phyloP scores from a whole-genome alignment of 306 rosid genomes.

The Vigna radiata region DNA sequence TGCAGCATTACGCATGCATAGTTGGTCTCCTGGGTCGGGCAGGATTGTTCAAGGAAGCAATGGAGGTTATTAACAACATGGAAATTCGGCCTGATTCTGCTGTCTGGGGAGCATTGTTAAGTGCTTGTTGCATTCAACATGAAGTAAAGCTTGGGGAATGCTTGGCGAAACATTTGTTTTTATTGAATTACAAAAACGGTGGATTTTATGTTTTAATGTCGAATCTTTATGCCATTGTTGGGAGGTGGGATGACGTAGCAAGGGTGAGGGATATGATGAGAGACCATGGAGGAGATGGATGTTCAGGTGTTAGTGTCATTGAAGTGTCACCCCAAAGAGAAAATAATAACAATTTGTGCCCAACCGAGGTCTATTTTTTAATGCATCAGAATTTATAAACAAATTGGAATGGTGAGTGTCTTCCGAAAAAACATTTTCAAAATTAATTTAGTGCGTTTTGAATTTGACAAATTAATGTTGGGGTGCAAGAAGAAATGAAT shows the following conservation, averaged over 20 bases:
- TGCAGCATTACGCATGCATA: slow-evolving; percentile 78
- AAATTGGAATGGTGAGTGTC: too few species aligned
- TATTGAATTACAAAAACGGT: slow-evolving; percentile 59
- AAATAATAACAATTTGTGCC: slow-evolving; percentile 31
- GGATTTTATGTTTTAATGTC: slow-evolving; percentile 81
- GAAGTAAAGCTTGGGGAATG: slow-evolving; percentile 77
- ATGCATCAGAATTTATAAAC: too few species aligned
- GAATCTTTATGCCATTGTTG: slow-evolving; percentile 71
- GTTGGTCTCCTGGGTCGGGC: slow-evolving; percentile 72
- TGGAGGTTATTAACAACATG: slow-evolving; percentile 58
- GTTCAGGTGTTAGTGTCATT: slow-evolving; percentile 65
- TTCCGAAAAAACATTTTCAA: too few species aligned
- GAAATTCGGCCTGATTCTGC: slow-evolving; percentile 72
- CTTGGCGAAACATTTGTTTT: slow-evolving; percentile 64
- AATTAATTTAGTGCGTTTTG: too few species aligned
- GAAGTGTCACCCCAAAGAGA: slow-evolving; percentile 46
- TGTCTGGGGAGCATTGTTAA: slow-evolving; percentile 74
- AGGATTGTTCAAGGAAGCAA: slow-evolving; percentile 73
- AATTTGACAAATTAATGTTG: too few species aligned
- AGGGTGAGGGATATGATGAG: slow-evolving; percentile 84
- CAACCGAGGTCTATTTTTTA: slow-evolving; percentile 2
- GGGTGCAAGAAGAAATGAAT: too few species aligned
- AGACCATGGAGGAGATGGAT: slow-evolving; percentile 69
- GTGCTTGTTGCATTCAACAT: slow-evolving; percentile 73
- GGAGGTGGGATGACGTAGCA: slow-evolving; percentile 84